Evolutionary conservation across 345 rosid genomes (phyloP).

Genomic region (Draba incana): DNA sequence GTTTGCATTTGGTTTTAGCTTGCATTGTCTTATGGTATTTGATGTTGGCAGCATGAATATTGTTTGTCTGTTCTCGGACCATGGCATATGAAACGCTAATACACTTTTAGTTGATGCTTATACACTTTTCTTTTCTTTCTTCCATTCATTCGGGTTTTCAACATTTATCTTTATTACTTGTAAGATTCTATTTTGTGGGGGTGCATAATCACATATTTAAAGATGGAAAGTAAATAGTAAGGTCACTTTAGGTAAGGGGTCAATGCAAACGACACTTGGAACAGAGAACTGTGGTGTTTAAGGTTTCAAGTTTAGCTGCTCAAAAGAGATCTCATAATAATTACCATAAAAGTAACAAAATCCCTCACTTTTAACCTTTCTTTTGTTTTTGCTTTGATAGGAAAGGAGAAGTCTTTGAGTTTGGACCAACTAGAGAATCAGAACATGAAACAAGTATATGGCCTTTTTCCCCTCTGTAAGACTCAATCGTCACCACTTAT

Average conservation of each 20-base stretch:
- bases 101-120: conserved; percentile 25
- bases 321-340: conserved; percentile 20
- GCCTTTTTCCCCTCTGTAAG: conserved; percentile 29
- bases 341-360: conserved; percentile 5
- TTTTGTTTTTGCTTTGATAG: conserved; percentile 20
- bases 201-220: conserved; percentile 28
- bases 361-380: conserved; percentile 14
- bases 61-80: conserved; percentile 28
- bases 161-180: conserved; percentile 21
- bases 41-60: conserved; percentile 30
- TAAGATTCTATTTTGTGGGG: conserved; percentile 26
- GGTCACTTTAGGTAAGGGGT: conserved; percentile 29
- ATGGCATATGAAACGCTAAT: conserved; percentile 22
- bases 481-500: conserved; percentile 20
- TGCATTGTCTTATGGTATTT: conserved; percentile 14
- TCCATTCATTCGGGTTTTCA: conserved; percentile 12
- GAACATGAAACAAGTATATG: conserved; percentile 23
- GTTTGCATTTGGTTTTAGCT: conserved; percentile 26
- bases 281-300: conserved; percentile 35
- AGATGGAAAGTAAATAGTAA: conserved; percentile 24
- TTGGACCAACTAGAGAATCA: conserved; percentile 29
- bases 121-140: conserved; percentile 4
- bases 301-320: conserved; percentile 39
- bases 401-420: conserved; percentile 8
- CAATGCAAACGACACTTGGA: conserved; percentile 36